A percentile compares a stretch with the other conserved stretches of the same genome.
Evolutionary conservation across 495 filamentous ascomycete genomes (phyloP).

Genomic region (Thozetella sp.): DNA sequence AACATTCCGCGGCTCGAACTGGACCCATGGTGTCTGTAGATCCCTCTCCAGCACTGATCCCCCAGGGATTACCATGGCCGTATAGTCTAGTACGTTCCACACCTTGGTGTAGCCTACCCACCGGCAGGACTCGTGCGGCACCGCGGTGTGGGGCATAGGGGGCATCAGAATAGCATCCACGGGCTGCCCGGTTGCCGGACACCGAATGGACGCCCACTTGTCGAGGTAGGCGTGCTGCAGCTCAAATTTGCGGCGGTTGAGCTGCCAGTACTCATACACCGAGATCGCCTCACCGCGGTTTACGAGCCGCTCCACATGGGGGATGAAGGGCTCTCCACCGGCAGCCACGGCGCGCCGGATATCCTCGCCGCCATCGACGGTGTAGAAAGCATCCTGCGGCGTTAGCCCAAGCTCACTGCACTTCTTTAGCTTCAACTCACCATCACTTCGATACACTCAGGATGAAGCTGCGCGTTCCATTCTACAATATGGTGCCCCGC

Average conservation of each 20-base stretch:
- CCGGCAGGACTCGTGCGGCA: slow-evolving; percentile 25
- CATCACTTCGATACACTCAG: slow-evolving; percentile 57
- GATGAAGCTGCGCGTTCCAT: slow-evolving; percentile 64
- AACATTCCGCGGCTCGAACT: slow-evolving; percentile 37
- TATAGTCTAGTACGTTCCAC: slow-evolving; percentile 67
- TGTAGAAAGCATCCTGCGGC: slow-evolving; percentile 50
- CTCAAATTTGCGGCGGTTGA: slow-evolving; percentile 27
- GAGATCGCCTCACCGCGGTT: slow-evolving; percentile 56
- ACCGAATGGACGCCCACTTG: slow-evolving; percentile 18
- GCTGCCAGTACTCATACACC: slow-evolving; percentile 62
- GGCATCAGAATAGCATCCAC: slow-evolving; percentile 31
- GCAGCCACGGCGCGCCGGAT: slow-evolving; percentile 46
- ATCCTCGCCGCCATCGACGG: slow-evolving; percentile 56
- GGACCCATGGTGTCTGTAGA: slow-evolving; percentile 31
- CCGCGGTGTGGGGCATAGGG: slow-evolving; percentile 30
- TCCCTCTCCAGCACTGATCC: slow-evolving; percentile 15
- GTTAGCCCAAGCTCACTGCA: background rate
- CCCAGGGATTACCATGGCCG: slow-evolving; percentile 68
- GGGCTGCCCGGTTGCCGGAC: slow-evolving; percentile 12
- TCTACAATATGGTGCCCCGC: slow-evolving; percentile 73
- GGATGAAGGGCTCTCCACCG: slow-evolving; percentile 58
- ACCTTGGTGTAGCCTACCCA: slow-evolving; percentile 31
- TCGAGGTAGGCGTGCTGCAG: slow-evolving; percentile 19
- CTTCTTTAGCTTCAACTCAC: slow-evolving; percentile 19
- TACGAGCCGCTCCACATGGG: slow-evolving; percentile 30